Conservation (phyloP, 305 asterid genomes). For the Plantago rigida region DNA sequence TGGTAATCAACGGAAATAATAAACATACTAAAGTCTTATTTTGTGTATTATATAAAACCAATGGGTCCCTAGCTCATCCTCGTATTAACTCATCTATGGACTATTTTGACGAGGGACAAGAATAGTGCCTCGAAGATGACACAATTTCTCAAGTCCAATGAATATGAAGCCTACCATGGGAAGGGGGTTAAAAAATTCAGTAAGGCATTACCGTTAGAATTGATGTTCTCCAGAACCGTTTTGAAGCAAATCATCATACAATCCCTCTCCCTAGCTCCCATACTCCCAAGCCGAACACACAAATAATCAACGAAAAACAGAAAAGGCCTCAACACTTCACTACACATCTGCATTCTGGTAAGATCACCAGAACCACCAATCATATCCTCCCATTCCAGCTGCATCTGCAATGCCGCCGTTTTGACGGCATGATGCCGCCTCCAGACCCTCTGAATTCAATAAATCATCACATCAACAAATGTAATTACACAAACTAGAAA, state of each 20-base stretch:
- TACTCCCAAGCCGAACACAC: conserved; percentile 41
- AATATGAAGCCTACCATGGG: neutral
- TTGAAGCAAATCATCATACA: conserved; percentile 65
- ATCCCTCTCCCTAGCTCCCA: conserved; percentile 47
- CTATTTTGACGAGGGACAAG: no score
- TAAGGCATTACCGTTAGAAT: conserved; percentile 47
- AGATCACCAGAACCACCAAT: conserved; percentile 35
- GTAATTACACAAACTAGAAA: conserved; percentile 9
- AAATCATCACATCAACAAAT: conserved; percentile 12
- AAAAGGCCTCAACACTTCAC: conserved; percentile 64
- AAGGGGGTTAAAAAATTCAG: neutral
- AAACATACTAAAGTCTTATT: no score
- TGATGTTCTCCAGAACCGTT: conserved; percentile 55
- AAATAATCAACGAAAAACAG: conserved; percentile 56
- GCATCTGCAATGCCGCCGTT: conserved; percentile 49
- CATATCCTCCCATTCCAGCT: conserved; percentile 57
- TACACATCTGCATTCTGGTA: conserved; percentile 38
- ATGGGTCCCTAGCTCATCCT: no score
- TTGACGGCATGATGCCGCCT: conserved; percentile 51
- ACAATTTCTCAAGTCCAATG: neutral
- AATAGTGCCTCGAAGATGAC: no score
- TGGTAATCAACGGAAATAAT: no score
- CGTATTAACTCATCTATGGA: no score
- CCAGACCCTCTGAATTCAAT: conserved; percentile 65
- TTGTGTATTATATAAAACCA: no score